These are phyloP conservation scores for Pseudozyma hubeiensis DNA, from an alignment of 1,284 basidiomycete species.

Conservation along the genomic window DNA sequence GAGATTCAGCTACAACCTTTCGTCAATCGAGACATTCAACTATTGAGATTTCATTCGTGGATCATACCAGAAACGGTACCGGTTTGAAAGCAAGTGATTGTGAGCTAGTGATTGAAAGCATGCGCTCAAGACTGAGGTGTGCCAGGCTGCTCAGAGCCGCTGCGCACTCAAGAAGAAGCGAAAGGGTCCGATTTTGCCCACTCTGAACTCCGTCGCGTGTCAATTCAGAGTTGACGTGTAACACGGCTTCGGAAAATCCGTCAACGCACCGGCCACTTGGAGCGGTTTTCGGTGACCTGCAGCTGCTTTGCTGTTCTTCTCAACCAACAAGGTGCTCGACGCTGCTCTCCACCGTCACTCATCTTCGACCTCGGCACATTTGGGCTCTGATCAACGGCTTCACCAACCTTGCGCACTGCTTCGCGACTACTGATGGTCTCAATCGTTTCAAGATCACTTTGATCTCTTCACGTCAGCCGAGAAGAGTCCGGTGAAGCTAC, in stretches of 20 bases:
- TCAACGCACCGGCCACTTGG: slow-evolving; percentile 30
- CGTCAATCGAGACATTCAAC: not conserved
- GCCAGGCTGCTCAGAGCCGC: too few relatives aligned
- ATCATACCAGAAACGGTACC: too few relatives aligned
- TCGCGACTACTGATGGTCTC: not conserved
- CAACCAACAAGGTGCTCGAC: not conserved
- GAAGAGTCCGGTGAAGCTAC: not conserved
- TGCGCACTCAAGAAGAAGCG: not conserved
- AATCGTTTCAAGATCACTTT: not conserved
- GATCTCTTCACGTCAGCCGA: not conserved
- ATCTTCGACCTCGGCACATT: not conserved
- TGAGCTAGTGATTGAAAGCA: slow-evolving; percentile 2
- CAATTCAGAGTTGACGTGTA: slow-evolving; percentile 17
- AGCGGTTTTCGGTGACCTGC: not conserved
- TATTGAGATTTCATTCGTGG: too few relatives aligned
- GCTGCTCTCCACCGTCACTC: not conserved
- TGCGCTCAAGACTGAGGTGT: too few relatives aligned
- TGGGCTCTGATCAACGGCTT: not conserved
- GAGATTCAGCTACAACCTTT: not conserved
- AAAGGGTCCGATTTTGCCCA: not conserved
- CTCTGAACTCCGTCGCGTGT: not conserved
- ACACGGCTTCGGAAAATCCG: slow-evolving; percentile 12
- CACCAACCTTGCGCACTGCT: not conserved
- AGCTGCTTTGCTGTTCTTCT: slow-evolving; percentile 6
- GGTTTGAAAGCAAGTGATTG: not conserved